A percentile compares a stretch with the other conserved stretches of the same genome.
Conservation (phyloP, 768 basidiomycete genomes). For the Nidularia pulvinata region DNA sequence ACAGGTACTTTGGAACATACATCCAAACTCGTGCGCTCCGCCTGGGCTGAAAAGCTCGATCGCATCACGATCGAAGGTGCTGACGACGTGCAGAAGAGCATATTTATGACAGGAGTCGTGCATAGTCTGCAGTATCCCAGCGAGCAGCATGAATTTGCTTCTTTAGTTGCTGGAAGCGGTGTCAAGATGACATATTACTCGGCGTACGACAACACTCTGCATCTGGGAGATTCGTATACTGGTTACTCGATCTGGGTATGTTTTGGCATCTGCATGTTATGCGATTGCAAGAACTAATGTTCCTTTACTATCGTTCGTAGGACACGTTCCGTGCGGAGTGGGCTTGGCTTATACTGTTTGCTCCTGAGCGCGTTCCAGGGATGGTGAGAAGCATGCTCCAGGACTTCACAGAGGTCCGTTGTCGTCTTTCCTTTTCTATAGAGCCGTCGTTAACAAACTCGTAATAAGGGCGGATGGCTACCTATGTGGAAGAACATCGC, state of each 20-base stretch:
- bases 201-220: conserved; percentile 68
- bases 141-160: conserved; percentile 65
- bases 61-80: conserved; percentile 50
- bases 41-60: conserved; percentile 61
- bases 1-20: conserved; percentile 47
- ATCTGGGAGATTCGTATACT: conserved; percentile 69
- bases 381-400: conserved; percentile 83
- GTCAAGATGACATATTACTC: conserved; percentile 57
- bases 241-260: conserved; percentile 82
- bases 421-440: background rate
- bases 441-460: background rate
- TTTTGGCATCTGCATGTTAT: no score
- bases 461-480: conserved; percentile 69
- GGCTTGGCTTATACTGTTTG: conserved; percentile 77
- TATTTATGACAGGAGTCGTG: conserved; percentile 64
- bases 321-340: conserved; percentile 81
- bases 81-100: conserved; percentile 39
- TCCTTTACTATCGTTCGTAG: conserved; percentile 26
- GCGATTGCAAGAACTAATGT: background rate
- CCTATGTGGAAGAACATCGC: conserved; percentile 93
- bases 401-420: conserved; percentile 64
- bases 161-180: background rate
- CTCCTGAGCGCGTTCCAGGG: conserved; percentile 72
- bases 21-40: conserved; percentile 38
- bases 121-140: conserved; percentile 69